Percentiles rank a stretch among this genome's conserved stretches.
These are phyloP conservation scores for Adansonia rubrostipa DNA, from an alignment of 441 rosid genomes.

Conservation along the genomic window DNA sequence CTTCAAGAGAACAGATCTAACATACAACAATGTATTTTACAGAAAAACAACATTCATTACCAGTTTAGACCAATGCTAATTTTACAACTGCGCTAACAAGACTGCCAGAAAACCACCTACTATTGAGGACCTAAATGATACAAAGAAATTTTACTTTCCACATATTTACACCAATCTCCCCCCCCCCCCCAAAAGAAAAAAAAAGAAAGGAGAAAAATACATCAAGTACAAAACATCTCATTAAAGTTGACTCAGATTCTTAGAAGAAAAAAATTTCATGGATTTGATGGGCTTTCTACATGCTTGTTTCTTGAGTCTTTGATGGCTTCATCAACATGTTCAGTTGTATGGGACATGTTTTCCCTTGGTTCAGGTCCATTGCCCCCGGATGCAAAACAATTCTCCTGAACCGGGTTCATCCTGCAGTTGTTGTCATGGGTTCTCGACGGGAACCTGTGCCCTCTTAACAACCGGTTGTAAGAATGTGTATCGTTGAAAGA, in stretches of 20 bases:
- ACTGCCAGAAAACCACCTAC: conserved; percentile 22
- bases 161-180: background rate
- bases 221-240: background rate
- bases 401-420: conserved; percentile 41
- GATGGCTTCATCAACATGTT: conserved; percentile 32
- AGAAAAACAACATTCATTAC: background rate
- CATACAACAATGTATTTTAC: too few relatives aligned
- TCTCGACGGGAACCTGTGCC: conserved; percentile 41
- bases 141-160: background rate
- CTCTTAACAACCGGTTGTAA: conserved; percentile 39
- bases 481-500: conserved; percentile 37
- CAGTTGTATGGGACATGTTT: conserved; percentile 27
- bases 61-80: background rate
- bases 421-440: conserved; percentile 25
- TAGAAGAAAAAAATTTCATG: background rate
- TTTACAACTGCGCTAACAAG: conserved; percentile 19
- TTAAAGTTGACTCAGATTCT: too few relatives aligned
- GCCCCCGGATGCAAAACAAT: conserved; percentile 30
- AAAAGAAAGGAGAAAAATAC: background rate
- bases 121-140: background rate
- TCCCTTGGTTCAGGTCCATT: conserved; percentile 38
- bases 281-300: conserved; percentile 59
- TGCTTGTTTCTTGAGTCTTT: conserved; percentile 43
- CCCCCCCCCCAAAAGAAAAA: background rate
- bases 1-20: too few relatives aligned